Base-by-base conservation (phyloP, 768 basidiomycete species). In the Trametes sanguinea region DNA sequence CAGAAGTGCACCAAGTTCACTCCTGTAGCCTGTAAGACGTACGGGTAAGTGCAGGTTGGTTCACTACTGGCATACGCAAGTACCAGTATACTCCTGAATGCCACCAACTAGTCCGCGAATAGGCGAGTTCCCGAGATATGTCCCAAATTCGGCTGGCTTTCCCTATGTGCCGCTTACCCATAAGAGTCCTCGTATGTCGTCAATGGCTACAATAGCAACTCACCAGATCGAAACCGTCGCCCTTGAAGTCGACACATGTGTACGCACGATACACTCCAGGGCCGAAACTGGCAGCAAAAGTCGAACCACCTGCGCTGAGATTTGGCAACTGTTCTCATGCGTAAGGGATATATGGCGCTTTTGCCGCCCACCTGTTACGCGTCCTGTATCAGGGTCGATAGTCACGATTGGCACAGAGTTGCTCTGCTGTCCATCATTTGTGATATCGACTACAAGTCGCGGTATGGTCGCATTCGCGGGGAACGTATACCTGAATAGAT, bases 241-340 rank as follows among this genome's bases (percentile, higher is more conserved):
- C 84, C 63, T 80, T 76, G 72, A 87, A 88, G 61, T 84, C 83
- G 0, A 85, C 81, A 65, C 86, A 88, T 0, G 82, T 82, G 65
- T 81, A 87, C 1, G 81, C 83, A 13, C 76, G 75, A 69, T 86
- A 88, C 10, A 80, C 73, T 1, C 83, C 84, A 44, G 83, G 82
- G 2, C 86, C 86, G 66, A 88, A 88, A 0, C 82, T 83, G 7
- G 82, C 80, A 7, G 80, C 77, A 65, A 84, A 87, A 35, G 71
- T 72, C 7, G 74, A 73, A 22, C 75, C 76, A 1, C 76, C 78
- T 65, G 71, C 68, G 35, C 44, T n/a, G 37, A 30, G 16, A 11
- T 50, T 54, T 8, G 33, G 8, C 17, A 9, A 39, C 27, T 39
- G 6, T 30, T 10, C 32, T 33, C 6, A 27, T 51, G 44, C 47